Evolutionary conservation across 2,329 filamentous ascomycete species (phyloP).

Genomic region (Ascochyta fabae): DNA sequence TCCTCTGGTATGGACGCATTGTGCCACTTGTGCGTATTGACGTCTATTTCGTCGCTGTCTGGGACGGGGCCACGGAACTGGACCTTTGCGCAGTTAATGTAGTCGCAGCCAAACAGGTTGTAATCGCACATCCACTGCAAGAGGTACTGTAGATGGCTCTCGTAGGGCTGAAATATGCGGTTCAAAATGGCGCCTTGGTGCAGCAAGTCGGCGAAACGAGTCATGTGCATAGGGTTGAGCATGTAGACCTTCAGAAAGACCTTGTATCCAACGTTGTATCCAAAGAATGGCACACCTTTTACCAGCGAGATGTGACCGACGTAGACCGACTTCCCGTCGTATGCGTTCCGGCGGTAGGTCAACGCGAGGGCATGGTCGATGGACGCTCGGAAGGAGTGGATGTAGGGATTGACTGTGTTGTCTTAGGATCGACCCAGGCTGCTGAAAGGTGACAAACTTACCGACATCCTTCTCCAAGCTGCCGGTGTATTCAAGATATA

Average conservation of each 20-base stretch:
- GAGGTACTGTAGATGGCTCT: conserved; percentile 90
- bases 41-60: conserved; percentile 66
- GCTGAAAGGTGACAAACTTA: conserved; percentile 49
- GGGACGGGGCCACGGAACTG: conserved; percentile 80
- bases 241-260: conserved; percentile 96
- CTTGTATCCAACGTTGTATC: conserved; percentile 89
- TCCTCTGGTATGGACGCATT: conserved; percentile 69
- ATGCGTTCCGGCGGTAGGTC: conserved; percentile 79
- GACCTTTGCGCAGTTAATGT: conserved; percentile 75
- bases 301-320: conserved; percentile 91
- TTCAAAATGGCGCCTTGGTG: conserved; percentile 89
- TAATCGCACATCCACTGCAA: conserved; percentile 99
- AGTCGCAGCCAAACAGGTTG: conserved; percentile 93
- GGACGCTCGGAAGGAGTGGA: conserved; percentile 78
- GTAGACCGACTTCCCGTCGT: conserved; percentile 72
- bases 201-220: conserved; percentile 83
- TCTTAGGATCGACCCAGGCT: conserved; percentile 17
- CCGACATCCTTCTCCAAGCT: conserved; percentile 70
- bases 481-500: conserved; percentile 88
- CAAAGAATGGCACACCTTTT: conserved; percentile 95
- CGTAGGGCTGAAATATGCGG: conserved; percentile 84
- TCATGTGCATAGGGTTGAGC: conserved; percentile 85
- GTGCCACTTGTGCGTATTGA: conserved; percentile 77
- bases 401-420: conserved; percentile 72
- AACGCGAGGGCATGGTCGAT: conserved; percentile 90